Conservation (phyloP, 2,329 filamentous ascomycete species). For the Chaetomium sp. region DNA sequence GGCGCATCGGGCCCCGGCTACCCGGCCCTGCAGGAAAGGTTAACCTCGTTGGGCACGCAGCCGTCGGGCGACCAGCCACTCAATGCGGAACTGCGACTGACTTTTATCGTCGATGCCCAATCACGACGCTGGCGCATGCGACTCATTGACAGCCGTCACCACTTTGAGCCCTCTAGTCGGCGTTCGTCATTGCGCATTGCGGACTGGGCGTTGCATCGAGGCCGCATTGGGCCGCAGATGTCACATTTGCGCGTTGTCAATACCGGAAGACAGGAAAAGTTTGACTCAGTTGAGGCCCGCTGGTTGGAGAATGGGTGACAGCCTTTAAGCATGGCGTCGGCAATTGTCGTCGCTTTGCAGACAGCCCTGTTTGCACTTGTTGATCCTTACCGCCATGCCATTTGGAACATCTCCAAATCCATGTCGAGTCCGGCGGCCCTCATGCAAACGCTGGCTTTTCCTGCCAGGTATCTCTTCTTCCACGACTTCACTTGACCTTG, state of each 20-base stretch:
- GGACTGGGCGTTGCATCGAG: neutral
- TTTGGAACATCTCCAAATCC: too few relatives aligned
- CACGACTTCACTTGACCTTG: too few relatives aligned
- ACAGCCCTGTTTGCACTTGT: neutral
- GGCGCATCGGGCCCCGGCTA: too few relatives aligned
- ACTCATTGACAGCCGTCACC: neutral
- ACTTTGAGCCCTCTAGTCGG: neutral
- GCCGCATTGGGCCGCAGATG: slow-evolving; percentile 19
- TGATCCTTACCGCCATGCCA: neutral
- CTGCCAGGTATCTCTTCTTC: too few relatives aligned
- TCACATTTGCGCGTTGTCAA: slow-evolving; percentile 8
- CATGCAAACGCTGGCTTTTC: too few relatives aligned
- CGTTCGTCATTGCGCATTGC: slow-evolving; percentile 1
- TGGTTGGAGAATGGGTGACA: slow-evolving; percentile 6
- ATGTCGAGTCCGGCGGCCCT: too few relatives aligned
- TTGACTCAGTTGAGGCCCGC: neutral
- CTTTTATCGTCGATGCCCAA: slow-evolving; percentile 10
- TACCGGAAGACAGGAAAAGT: too few relatives aligned
- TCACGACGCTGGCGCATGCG: slow-evolving; percentile 3
- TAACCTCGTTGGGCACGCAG: slow-evolving; percentile 13
- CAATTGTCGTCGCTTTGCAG: neutral
- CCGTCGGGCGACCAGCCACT: slow-evolving; percentile 10
- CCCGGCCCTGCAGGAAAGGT: too few relatives aligned
- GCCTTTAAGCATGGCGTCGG: neutral
- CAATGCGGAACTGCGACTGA: slow-evolving; percentile 6